Evolutionary conservation across 768 basidiomycete genomes (phyloP), one percentile per base, ranked within the genome.

Genomic region (Obba rivulosa): DNA sequence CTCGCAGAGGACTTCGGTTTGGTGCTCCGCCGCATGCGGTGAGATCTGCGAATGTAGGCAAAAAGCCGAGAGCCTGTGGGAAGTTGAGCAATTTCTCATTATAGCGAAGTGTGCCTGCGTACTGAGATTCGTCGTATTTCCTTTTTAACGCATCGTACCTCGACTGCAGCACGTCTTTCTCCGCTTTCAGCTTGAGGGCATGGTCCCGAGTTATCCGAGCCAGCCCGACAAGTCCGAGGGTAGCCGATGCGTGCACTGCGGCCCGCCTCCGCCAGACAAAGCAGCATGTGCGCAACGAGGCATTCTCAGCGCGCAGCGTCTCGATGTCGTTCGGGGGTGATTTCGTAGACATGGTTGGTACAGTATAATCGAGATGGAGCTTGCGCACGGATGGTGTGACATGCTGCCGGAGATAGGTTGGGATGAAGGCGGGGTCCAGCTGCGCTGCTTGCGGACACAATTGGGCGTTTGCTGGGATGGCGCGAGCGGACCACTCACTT

Each of bases 381-480:
- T 64, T 76, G 38, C 83, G 79, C 28, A 86, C 72, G 46, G 77
- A 70, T 13, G 83, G 79, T 1, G 73, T 68, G 42, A 84, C 59
- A 57, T 81, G 76, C 3, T 72, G 71, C n/a, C 77, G 77, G 31
- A 84, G 72, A 52, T 82, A 74, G n/a, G 69, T 58, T 14, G 84
- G 82, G 2, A 84, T 69, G 21, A 73, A 64, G 23, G 66, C 56
- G 5, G 76, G 63, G 54, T 85, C 78, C 66, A 66, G 58, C 57
- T 70, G 54, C 57, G 78, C 84, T 68, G 49, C 18, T 28, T 31
- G 28, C 28, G 31, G 18, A 10, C 16, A 23, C 3, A 24, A 34
- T 22, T n/a, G 45, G 35, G 17, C 21, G 16, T 28, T 45, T 34
- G 41, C n/a, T 42, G 41, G 22, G 41, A 22, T 8, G 22, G 21